These are phyloP conservation scores for Acmispon strigosus DNA, from an alignment of 306 rosid genomes.

Conservation along the genomic window DNA sequence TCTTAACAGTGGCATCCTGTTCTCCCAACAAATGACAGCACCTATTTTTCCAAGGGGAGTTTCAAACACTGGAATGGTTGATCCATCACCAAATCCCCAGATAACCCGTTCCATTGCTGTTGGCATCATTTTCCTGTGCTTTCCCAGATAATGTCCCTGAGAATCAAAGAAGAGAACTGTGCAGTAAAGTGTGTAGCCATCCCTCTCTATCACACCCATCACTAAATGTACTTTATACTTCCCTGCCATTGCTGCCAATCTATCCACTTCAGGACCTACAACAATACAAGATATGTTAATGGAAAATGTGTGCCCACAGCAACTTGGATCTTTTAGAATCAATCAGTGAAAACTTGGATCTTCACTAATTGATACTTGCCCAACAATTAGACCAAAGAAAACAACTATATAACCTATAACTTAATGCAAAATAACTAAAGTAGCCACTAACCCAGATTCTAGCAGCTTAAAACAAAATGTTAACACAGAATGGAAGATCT, in stretches of 20 bases:
- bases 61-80: conserved; percentile 85
- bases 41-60: conserved; percentile 91
- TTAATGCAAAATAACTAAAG: too few species aligned
- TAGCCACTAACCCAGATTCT: too few species aligned
- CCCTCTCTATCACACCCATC: conserved; percentile 91
- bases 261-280: conserved; percentile 89
- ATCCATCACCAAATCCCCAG: conserved; percentile 98
- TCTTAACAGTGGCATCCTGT: conserved; percentile 83
- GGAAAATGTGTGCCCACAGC: neutral
- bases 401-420: too few species aligned
- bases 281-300: neutral
- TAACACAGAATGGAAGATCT: neutral
- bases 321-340: neutral
- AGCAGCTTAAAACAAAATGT: neutral
- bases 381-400: too few species aligned
- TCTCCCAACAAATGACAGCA: conserved; percentile 94
- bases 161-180: conserved; percentile 79
- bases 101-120: conserved; percentile 72
- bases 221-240: conserved; percentile 77
- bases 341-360: neutral
- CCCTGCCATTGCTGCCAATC: conserved; percentile 91
- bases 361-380: too few species aligned
- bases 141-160: conserved; percentile 82
- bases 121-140: conserved; percentile 94
- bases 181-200: conserved; percentile 89